These are phyloP conservation scores for Cystofilobasidium macerans DNA, from an alignment of 768 basidiomycete species.

Conservation along the genomic window DNA sequence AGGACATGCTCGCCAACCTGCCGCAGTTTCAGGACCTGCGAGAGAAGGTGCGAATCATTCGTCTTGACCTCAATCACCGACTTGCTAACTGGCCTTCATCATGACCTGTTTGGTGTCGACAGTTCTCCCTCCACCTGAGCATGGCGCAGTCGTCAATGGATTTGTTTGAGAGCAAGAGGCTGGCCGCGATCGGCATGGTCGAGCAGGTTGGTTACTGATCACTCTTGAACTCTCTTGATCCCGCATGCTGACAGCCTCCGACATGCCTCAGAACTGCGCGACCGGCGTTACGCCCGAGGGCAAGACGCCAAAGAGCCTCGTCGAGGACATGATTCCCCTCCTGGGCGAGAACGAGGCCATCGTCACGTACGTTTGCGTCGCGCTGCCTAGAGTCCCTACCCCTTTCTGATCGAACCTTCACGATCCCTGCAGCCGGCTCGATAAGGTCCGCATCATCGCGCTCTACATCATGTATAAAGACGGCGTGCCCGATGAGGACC, in stretches of 20 bases:
- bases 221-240: neutral
- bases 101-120: slow-evolving; percentile 2
- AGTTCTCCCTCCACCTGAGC: slow-evolving; percentile 93
- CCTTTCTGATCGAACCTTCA: neutral
- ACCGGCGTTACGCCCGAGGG: slow-evolving; percentile 85
- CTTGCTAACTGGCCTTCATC: no score
- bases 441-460: slow-evolving; percentile 93
- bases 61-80: no score
- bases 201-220: slow-evolving; percentile 90
- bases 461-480: slow-evolving; percentile 89
- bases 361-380: slow-evolving; percentile 52
- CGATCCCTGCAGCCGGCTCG: slow-evolving; percentile 41
- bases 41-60: slow-evolving; percentile 56
- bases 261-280: slow-evolving; percentile 61
- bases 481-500: slow-evolving; percentile 97
- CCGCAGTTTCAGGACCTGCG: slow-evolving; percentile 91
- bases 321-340: slow-evolving; percentile 97
- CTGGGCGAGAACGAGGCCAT: slow-evolving; percentile 61
- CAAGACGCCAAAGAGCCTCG: slow-evolving; percentile 82
- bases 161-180: slow-evolving; percentile 76
- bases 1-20: slow-evolving; percentile 91
- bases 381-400: neutral
- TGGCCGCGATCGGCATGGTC: slow-evolving; percentile 70
- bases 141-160: slow-evolving; percentile 98
- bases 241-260: neutral